Evolutionary conservation across 768 basidiomycete species (phyloP).

Genomic region (Lactifluus rugatus): DNA sequence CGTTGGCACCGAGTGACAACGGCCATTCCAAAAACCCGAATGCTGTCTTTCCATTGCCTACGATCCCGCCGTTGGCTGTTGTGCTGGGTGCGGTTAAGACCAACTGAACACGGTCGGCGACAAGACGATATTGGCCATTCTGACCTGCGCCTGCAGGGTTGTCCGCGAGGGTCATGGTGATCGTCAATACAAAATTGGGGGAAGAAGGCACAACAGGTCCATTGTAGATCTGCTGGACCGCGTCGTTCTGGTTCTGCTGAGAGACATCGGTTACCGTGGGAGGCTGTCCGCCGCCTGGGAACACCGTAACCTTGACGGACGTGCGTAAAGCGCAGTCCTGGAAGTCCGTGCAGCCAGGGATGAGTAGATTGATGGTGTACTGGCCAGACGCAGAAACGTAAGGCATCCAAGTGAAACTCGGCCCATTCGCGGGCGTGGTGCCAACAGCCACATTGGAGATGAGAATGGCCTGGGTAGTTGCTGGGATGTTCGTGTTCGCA

Average conservation of each 20-base stretch:
- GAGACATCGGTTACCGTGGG: constrained; percentile 64
- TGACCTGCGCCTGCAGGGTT: constrained; percentile 53
- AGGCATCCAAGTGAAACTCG: constrained; percentile 83
- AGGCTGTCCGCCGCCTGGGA: constrained; percentile 57
- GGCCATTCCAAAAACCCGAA: constrained; percentile 94
- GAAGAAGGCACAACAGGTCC: constrained; percentile 77
- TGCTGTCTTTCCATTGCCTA: constrained; percentile 33
- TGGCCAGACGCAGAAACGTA: constrained; percentile 84
- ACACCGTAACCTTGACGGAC: constrained; percentile 71
- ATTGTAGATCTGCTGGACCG: constrained; percentile 55
- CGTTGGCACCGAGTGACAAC: constrained; percentile 31
- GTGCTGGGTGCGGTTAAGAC: constrained; percentile 53
- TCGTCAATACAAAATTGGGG: constrained; percentile 57
- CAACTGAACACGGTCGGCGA: constrained; percentile 82
- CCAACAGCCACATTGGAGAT: constrained; percentile 57
- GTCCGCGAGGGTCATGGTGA: constrained; percentile 65
- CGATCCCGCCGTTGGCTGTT: constrained; percentile 26
- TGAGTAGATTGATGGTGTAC: constrained; percentile 74
- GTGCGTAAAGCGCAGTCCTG: constrained; percentile 77
- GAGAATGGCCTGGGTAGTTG: constrained; percentile 68
- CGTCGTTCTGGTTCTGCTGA: constrained; percentile 61
- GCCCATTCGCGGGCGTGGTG: constrained; percentile 48
- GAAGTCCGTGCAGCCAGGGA: constrained; percentile 79
- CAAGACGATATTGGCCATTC: constrained; percentile 63
- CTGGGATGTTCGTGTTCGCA: constrained; percentile 66